Conservation (phyloP, 2,329 filamentous ascomycete genomes). For the Beauveria scarabaeidicola region DNA sequence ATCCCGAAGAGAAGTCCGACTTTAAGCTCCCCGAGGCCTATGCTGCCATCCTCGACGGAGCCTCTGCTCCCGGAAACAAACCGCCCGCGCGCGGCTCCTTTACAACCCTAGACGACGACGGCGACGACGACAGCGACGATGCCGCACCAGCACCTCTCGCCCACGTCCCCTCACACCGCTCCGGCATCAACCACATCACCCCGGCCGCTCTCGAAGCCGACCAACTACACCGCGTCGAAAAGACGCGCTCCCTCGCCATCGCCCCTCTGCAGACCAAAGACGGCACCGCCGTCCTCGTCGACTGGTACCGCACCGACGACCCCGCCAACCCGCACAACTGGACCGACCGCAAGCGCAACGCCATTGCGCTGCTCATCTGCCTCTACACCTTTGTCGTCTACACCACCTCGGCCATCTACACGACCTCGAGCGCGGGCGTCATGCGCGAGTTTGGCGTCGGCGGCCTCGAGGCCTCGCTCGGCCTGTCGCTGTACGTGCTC, state of each 20-base stretch:
- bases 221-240: slow-evolving; percentile 28
- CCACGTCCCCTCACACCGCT: background rate
- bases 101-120: background rate
- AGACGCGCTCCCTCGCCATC: slow-evolving; percentile 39
- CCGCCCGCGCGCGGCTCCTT: slow-evolving; percentile 9
- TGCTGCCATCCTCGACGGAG: slow-evolving; percentile 26
- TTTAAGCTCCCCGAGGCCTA: slow-evolving; percentile 42
- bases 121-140: background rate
- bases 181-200: slow-evolving; percentile 18
- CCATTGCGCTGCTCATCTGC: slow-evolving; percentile 37
- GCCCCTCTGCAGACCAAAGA: slow-evolving; percentile 40
- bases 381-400: slow-evolving; percentile 55
- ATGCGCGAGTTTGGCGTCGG: slow-evolving; percentile 45
- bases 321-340: slow-evolving; percentile 49
- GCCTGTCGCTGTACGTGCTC: slow-evolving; percentile 54
- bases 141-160: background rate
- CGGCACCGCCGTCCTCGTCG: slow-evolving; percentile 41
- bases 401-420: slow-evolving; percentile 39
- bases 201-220: slow-evolving; percentile 30
- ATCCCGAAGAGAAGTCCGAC: slow-evolving; percentile 49
- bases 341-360: slow-evolving; percentile 32
- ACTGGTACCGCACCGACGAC: slow-evolving; percentile 48
- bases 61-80: slow-evolving; percentile 13
- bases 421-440: slow-evolving; percentile 37
- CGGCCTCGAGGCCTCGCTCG: slow-evolving; percentile 43